Base-by-base conservation (phyloP, 2,329 filamentous ascomycete species). In the Beauveria brongniartii region DNA sequence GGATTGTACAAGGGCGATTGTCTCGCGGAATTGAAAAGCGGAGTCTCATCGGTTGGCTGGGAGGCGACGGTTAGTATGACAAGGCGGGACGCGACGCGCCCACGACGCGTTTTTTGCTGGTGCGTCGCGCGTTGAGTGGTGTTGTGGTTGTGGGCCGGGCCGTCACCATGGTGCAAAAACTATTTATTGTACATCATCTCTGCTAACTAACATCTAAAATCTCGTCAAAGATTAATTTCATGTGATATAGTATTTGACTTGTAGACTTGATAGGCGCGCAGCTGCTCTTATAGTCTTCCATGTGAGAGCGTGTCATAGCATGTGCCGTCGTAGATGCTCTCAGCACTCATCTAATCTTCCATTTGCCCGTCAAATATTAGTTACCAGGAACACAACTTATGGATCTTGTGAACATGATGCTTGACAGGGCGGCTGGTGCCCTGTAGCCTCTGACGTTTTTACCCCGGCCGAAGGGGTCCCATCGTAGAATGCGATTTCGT, bases 41-140 rank as follows among this genome's bases (percentile, higher is more conserved):
- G 57, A 59, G 57, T 24, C 57, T 53, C 40, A 47, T 37, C 41
- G 48, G 57, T 59, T 59, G 57, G 57, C 57, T 59, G 57, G 57
- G 57, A 59, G 57, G 57, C 57, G 40, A 52, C 46, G 40, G 48
- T 24, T 12, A 22, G 44, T n/a, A 40, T 53, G 44, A 40, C 56
- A 59, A 37, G 56, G 48, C 57, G 48, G 48, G 57, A 44, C 16
- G 26, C 16, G 40, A 34, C 56, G 56, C 56, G 56, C 56, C n/a
- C 14, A 18, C 18, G 40, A 59, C 57, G 57, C 57, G 57, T 59
- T n/a, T 43, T 53, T 26, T 54, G 48, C 26, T 40, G 48, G 24
- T 37, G n/a, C n/a, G 12, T 9, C 9, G 44, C 55, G 56, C 56
- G 57, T 59, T 40, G 24, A 54, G 57, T 52, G 47, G 37, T 47